These are phyloP conservation scores for Cercis canadensis DNA, from an alignment of 306 rosid species.

Conservation along the genomic window DNA sequence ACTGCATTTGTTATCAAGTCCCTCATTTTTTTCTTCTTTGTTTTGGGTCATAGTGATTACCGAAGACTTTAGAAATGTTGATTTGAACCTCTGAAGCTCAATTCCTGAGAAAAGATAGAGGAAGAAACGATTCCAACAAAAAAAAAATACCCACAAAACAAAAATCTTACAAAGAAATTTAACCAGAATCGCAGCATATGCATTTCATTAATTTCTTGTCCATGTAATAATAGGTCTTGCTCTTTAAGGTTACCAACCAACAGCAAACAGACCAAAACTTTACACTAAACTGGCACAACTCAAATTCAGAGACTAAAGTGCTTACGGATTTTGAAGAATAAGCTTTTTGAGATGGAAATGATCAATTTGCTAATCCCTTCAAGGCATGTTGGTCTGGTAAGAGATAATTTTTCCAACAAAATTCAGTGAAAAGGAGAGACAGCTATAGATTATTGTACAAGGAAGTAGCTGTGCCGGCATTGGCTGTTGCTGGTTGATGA, in stretches of 20 bases:
- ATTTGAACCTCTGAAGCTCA: too few species aligned
- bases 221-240: too few species aligned
- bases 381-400: neutral
- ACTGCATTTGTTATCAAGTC: too few species aligned
- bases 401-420: constrained; percentile 2
- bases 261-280: neutral
- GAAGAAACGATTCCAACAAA: neutral
- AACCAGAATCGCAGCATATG: neutral
- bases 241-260: neutral
- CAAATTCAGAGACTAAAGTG: neutral
- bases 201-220: neutral
- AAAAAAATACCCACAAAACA: neutral
- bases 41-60: neutral
- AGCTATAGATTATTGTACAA: constrained; percentile 20
- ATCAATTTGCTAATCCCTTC: neutral
- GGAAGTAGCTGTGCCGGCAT: constrained; percentile 59
- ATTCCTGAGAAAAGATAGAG: neutral
- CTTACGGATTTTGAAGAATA: constrained; percentile 24
- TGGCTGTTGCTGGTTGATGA: constrained; percentile 41
- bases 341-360: constrained; percentile 17
- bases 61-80: neutral
- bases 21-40: neutral
- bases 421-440: constrained; percentile 17
- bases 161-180: neutral
- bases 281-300: neutral